A percentile compares a stretch with the other conserved stretches of the same genome.
Conservation (phyloP, 768 basidiomycete species). For the Suillus brevipes region DNA sequence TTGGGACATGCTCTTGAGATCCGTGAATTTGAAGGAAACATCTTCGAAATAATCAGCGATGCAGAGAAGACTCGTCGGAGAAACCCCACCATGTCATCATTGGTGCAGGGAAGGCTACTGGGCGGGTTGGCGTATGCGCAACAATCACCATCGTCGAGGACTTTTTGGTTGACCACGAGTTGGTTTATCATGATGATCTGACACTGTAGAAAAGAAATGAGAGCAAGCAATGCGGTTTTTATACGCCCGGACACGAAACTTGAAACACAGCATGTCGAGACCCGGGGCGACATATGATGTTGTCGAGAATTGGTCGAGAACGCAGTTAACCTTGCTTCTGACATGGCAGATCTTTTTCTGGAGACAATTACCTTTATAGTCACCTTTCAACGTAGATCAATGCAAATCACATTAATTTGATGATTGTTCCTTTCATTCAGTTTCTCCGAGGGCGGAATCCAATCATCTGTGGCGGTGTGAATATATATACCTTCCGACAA, state of each 20-base stretch:
- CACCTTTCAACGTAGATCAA: no score
- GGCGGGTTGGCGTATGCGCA: not conserved
- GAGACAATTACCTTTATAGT: no score
- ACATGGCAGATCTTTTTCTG: no score
- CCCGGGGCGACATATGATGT: no score
- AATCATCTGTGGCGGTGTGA: no score
- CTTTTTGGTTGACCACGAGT: not conserved
- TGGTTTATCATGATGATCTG: not conserved
- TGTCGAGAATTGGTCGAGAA: no score
- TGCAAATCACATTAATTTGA: no score
- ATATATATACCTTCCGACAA: no score
- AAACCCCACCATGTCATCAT: not conserved
- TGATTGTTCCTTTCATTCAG: no score
- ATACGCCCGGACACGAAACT: not conserved
- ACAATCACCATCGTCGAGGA: not conserved
- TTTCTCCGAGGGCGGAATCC: no score
- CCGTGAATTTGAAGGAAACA: not conserved
- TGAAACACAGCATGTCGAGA: not conserved
- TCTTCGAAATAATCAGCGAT: not conserved
- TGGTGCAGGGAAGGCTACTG: not conserved
- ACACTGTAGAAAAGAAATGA: not conserved
- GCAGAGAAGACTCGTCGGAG: not conserved
- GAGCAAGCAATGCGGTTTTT: not conserved
- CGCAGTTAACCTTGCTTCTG: no score
- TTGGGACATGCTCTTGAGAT: not conserved